A percentile compares a stretch with the other conserved stretches of the same genome.
Conservation (phyloP, 202 grass and related monocot species). For the Panicum hallii region DNA sequence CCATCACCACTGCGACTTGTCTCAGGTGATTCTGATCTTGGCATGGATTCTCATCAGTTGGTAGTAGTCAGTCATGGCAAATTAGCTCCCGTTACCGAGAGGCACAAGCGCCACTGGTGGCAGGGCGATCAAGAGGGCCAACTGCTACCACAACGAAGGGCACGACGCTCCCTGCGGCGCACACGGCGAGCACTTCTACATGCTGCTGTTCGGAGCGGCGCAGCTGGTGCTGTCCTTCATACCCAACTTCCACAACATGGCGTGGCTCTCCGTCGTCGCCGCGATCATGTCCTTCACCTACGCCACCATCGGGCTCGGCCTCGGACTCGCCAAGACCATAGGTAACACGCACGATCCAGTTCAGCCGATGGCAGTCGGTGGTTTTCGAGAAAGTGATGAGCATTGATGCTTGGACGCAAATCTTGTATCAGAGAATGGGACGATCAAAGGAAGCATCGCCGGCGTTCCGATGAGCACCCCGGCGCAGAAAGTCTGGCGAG, state of each 20-base stretch:
- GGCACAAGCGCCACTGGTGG: neutral
- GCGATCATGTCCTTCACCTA: conserved; percentile 77
- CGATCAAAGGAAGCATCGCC: conserved; percentile 48
- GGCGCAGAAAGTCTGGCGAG: conserved; percentile 61
- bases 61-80: neutral
- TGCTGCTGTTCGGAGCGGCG: conserved; percentile 64
- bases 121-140: conserved; percentile 68
- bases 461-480: conserved; percentile 51
- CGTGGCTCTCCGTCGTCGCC: conserved; percentile 69
- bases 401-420: neutral
- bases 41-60: neutral
- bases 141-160: conserved; percentile 72
- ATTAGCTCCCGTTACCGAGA: neutral
- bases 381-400: neutral
- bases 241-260: conserved; percentile 67
- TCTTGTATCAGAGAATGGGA: conserved; percentile 40
- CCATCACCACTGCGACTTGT: conserved; percentile 63
- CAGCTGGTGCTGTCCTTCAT: conserved; percentile 72
- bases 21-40: conserved; percentile 38
- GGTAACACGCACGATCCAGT: conserved; percentile 5
- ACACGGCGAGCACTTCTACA: conserved; percentile 48
- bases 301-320: conserved; percentile 61
- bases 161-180: conserved; percentile 55
- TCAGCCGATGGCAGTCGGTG: neutral
- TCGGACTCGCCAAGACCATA: conserved; percentile 70